phyloP scores from a whole-genome alignment of 129 eudicot species.

The Sambucus nigra region DNA sequence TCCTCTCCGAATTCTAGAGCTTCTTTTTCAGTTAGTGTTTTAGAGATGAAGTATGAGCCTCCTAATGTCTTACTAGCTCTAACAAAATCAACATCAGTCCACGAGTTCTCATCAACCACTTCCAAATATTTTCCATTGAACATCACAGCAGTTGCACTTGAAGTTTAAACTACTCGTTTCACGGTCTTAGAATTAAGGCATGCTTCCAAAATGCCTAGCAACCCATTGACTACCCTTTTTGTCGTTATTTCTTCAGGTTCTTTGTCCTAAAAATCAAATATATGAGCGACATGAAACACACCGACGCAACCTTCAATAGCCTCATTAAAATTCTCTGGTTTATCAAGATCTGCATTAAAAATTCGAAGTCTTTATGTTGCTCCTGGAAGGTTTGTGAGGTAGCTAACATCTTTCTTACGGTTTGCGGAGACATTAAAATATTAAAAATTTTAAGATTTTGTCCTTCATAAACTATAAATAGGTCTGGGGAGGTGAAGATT shows the following conservation, averaged over 20 bases:
- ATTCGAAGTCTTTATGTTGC: slow-evolving; percentile 30
- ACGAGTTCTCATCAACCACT: slow-evolving; percentile 27
- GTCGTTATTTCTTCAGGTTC: too few species aligned
- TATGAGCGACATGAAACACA: slow-evolving; percentile 52
- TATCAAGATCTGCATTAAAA: slow-evolving; percentile 35
- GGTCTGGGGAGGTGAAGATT: too few species aligned
- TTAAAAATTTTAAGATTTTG: too few species aligned
- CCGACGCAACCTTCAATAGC: slow-evolving; percentile 39
- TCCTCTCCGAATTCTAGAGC: slow-evolving; percentile 34
- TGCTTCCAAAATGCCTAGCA: slow-evolving; percentile 29
- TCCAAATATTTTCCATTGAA: slow-evolving; percentile 1
- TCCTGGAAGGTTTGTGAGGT: slow-evolving; percentile 33
- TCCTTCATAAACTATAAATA: too few species aligned
- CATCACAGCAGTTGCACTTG: slow-evolving; percentile 11
- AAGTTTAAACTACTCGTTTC: slow-evolving; percentile 33
- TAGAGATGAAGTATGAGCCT: slow-evolving; percentile 21
- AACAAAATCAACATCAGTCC: slow-evolving; percentile 36
- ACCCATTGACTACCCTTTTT: slow-evolving; percentile 11
- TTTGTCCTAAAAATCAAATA: slow-evolving; percentile 28
- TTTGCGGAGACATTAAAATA: too few species aligned
- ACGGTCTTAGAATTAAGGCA: slow-evolving; percentile 46
- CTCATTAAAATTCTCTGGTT: slow-evolving; percentile 28
- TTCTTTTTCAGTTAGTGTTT: slow-evolving; percentile 34
- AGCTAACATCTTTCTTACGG: slow-evolving; percentile 25
- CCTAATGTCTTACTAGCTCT: slow-evolving; percentile 1